Percentiles rank a stretch among this genome's conserved stretches.
phyloP scores from a whole-genome alignment of 129 eudicot genomes.

The Pittosporum tobira region DNA sequence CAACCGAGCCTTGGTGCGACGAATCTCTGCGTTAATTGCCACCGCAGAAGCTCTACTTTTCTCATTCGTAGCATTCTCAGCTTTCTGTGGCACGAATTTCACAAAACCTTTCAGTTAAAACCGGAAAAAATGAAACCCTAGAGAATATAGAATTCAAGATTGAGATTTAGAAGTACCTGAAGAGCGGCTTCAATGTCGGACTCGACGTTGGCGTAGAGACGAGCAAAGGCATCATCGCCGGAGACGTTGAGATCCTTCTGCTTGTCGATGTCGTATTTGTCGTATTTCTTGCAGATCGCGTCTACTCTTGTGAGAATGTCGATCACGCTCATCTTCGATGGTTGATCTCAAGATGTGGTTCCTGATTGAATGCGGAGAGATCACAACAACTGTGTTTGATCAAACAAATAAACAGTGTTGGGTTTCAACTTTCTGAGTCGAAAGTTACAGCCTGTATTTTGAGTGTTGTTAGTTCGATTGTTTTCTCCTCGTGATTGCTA shows the following conservation, averaged over 20 bases:
- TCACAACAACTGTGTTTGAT: slow-evolving; percentile 5
- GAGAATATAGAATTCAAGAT: slow-evolving; percentile 6
- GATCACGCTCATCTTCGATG: slow-evolving; percentile 66
- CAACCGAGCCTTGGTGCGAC: slow-evolving; percentile 81
- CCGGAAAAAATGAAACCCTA: slow-evolving; percentile 24
- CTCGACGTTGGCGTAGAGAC: slow-evolving; percentile 75
- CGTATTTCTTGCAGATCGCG: slow-evolving; percentile 89
- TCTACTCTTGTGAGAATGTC: slow-evolving; percentile 85
- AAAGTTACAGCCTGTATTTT: no score
- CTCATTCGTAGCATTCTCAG: slow-evolving; percentile 65
- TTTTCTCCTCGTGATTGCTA: no score
- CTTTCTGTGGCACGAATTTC: slow-evolving; percentile 45
- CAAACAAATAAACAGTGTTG: slow-evolving; percentile 7
- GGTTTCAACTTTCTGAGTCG: no score
- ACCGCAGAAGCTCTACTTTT: slow-evolving; percentile 77
- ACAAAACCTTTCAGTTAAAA: not conserved
- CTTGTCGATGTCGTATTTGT: slow-evolving; percentile 83
- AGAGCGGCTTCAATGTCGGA: slow-evolving; percentile 78
- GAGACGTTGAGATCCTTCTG: slow-evolving; percentile 66
- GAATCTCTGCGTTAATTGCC: slow-evolving; percentile 90
- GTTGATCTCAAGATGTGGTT: slow-evolving; percentile 3
- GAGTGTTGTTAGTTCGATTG: no score
- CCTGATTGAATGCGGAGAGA: slow-evolving; percentile 6
- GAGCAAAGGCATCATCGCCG: slow-evolving; percentile 92
- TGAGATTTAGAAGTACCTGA: slow-evolving; percentile 36